phyloP scores from a whole-genome alignment of 1,139 yeast genomes.

The Zygosaccharomyces sapae region DNA sequence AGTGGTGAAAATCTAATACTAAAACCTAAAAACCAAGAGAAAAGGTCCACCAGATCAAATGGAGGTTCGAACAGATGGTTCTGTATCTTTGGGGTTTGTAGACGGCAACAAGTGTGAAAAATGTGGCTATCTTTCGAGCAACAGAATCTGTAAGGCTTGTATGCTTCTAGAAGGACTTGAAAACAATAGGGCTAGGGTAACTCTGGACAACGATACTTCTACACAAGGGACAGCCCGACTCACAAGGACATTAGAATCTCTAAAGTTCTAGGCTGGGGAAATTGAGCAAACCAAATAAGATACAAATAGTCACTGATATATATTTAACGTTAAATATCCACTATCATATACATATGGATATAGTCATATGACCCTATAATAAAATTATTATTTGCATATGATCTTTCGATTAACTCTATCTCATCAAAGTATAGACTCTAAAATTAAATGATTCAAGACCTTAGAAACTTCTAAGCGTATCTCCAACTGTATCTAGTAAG shows the following conservation, averaged over 20 bases:
- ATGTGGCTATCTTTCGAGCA: constrained; percentile 90
- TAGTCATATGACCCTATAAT: constrained; percentile 4
- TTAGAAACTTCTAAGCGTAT: background rate
- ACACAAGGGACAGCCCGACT: constrained; percentile 67
- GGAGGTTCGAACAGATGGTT: constrained; percentile 58
- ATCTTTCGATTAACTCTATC: too few relatives aligned
- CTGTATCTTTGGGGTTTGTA: constrained; percentile 46
- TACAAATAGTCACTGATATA: too few relatives aligned
- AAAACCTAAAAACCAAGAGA: constrained; percentile 45
- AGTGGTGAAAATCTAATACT: constrained; percentile 86
- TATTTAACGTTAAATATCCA: background rate
- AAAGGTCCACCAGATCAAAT: constrained; percentile 37
- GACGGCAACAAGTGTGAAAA: constrained; percentile 77
- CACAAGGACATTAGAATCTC: constrained; percentile 58
- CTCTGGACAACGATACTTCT: constrained; percentile 47
- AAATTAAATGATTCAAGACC: background rate
- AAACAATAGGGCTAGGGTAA: constrained; percentile 60
- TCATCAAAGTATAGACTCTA: too few relatives aligned
- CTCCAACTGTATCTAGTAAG: background rate
- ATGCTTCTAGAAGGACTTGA: constrained; percentile 81
- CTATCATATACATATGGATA: background rate
- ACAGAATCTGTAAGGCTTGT: constrained; percentile 90
- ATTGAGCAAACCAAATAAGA: too few relatives aligned
- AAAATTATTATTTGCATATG: background rate
- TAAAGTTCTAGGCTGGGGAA: constrained; percentile 56